These are phyloP conservation scores for Phytophthora pinifolia DNA, from an alignment of 352 stramenopile genomes.

Conservation along the genomic window DNA sequence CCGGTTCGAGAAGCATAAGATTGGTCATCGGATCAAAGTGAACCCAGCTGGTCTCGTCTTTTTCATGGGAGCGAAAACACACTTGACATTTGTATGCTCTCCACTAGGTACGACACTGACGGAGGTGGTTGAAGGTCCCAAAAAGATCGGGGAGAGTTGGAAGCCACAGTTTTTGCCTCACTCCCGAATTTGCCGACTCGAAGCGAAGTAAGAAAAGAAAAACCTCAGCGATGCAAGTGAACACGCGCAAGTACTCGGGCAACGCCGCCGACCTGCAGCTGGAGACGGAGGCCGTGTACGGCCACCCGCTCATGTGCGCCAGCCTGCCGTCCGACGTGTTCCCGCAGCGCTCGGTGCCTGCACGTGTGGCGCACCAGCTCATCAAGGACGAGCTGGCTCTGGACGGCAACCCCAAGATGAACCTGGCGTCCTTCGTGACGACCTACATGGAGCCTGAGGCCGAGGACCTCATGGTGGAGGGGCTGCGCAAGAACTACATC, in stretches of 20 bases:
- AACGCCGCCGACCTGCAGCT: conserved; percentile 24
- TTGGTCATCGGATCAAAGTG: conserved; percentile 10
- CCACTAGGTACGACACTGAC: conserved; percentile 21
- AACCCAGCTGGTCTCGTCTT: conserved; percentile 1
- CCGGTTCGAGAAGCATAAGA: too few relatives aligned
- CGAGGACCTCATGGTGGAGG: conserved; percentile 89
- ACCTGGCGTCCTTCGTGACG: conserved; percentile 91
- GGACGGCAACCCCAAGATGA: conserved; percentile 91
- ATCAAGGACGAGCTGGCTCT: conserved; percentile 90
- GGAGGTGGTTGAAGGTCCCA: conserved; percentile 1
- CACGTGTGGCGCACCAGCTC: conserved; percentile 82
- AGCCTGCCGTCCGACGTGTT: conserved; percentile 63
- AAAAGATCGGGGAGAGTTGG: conserved; percentile 24
- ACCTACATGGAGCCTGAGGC: conserved; percentile 92
- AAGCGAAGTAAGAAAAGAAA: background rate
- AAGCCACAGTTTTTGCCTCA: conserved; percentile 13
- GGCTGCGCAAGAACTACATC: conserved; percentile 92
- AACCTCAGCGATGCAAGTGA: conserved; percentile 41
- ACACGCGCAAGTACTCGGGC: conserved; percentile 33
- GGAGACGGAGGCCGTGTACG: conserved; percentile 72
- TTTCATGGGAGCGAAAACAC: background rate
- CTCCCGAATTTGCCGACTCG: conserved; percentile 25
- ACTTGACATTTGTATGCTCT: conserved; percentile 13
- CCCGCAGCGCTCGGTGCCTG: conserved; percentile 64
- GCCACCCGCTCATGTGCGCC: conserved; percentile 80